phyloP scores from a whole-genome alignment of 257 asterid species.

The Thymus mandschuricus region DNA sequence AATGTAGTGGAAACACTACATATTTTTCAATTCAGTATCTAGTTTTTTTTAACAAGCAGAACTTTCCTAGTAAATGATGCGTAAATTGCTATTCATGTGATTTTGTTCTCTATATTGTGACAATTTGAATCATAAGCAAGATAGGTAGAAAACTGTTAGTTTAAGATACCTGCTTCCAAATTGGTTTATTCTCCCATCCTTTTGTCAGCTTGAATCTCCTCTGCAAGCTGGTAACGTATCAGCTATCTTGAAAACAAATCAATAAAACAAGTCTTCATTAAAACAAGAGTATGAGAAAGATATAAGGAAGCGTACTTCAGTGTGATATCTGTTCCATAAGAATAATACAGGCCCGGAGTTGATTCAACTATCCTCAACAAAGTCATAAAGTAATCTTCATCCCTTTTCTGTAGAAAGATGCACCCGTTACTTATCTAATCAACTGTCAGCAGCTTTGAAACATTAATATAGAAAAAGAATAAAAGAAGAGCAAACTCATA shows the following conservation, averaged over 20 bases:
- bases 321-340: conserved; percentile 90
- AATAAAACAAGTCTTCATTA: conserved; percentile 6
- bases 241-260: conserved; percentile 36
- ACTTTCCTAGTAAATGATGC: conserved; percentile 5
- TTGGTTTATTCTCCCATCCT: conserved; percentile 90
- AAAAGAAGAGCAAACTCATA: conserved; percentile 32
- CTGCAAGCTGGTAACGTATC: conserved; percentile 74
- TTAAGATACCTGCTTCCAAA: conserved; percentile 88
- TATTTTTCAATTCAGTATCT: conserved; percentile 15
- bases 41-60: conserved; percentile 20
- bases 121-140: conserved; percentile 28
- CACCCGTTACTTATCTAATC: conserved; percentile 25
- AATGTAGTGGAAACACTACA: conserved; percentile 13
- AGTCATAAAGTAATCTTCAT: conserved; percentile 79
- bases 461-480: conserved; percentile 16
- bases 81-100: conserved; percentile 8
- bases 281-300: conserved; percentile 24
- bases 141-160: neutral
- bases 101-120: conserved; percentile 1
- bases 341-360: conserved; percentile 87
- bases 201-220: conserved; percentile 76
- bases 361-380: conserved; percentile 88
- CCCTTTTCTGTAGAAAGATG: conserved; percentile 67
- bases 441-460: conserved; percentile 10
- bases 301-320: conserved; percentile 58